Evolutionary conservation across 1,284 basidiomycete species (phyloP).

Genomic region (Afroboletus lepidellus): DNA sequence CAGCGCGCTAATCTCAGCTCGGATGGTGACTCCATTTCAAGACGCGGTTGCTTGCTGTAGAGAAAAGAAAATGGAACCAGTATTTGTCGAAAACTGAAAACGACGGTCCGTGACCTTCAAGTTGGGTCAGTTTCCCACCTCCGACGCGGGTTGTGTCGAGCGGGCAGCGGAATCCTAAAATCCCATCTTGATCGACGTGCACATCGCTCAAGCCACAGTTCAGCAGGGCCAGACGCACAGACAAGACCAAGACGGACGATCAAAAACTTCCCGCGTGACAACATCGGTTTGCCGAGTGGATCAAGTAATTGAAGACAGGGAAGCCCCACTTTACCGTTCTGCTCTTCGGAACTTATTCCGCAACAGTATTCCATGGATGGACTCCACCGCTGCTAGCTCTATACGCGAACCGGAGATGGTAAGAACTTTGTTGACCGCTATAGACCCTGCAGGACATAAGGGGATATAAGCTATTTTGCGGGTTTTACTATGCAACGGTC

Average conservation of each 20-base stretch:
- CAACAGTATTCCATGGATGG: constrained; percentile 5
- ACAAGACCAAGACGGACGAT: constrained; percentile 6
- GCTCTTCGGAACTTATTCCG: constrained; percentile 5
- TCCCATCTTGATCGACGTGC: constrained; percentile 5
- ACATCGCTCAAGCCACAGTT: constrained; percentile 2
- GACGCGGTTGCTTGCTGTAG: background rate
- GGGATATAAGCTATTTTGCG: constrained; percentile 3
- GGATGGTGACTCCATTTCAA: background rate
- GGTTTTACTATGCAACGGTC: background rate
- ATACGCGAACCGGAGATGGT: constrained; percentile 7
- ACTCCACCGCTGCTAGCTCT: background rate
- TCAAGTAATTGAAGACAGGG: constrained; percentile 19
- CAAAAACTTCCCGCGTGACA: constrained; percentile 11
- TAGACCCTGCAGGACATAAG: constrained; percentile 1
- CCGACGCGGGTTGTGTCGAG: constrained; percentile 16
- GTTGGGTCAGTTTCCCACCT: constrained; percentile 23
- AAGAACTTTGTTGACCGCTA: constrained; percentile 4
- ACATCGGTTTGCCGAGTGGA: constrained; percentile 22
- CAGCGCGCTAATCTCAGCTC: background rate
- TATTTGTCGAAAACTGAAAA: constrained; percentile 13
- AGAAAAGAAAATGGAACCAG: constrained; percentile 5
- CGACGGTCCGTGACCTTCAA: background rate
- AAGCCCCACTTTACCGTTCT: constrained; percentile 19
- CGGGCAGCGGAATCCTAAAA: constrained; percentile 13
- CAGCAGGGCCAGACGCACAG: constrained; percentile 3